Base-by-base conservation (phyloP, 2,329 filamentous ascomycete genomes). In the Coniochaeta prunicola region DNA sequence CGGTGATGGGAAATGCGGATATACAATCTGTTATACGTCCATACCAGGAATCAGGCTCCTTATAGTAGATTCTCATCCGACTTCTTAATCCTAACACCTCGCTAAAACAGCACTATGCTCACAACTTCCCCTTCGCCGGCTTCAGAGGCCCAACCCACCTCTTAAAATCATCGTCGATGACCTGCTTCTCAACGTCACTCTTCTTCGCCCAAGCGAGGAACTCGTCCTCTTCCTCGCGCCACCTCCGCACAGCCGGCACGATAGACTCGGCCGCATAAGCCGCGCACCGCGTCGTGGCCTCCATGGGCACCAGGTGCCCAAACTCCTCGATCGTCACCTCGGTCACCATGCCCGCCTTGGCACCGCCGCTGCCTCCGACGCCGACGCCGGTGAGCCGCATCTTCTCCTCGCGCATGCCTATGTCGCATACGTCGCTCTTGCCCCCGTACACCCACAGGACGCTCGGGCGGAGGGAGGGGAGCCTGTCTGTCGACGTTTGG, bases 251-350 rank as follows among this genome's bases (percentile, higher is more conserved):
- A 68, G 88, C 84, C n/a, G 68, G 66, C 0, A 71, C 77, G 58
- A 90, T 71, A 78, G 85, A 90, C 28, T 70, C 68, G 0, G 80
- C 81, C 0, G 82, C 80, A 19, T 81, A 71, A 59, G 81, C 76
- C 1, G 91, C 92, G 62, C 87, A 89, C 66, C 83, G 77, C 2
- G 67, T 75, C 0, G 90, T 89, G 40, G 83, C 81, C 72, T 96
- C 92, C 83, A 96, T 90, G 0, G 92, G 88, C 30, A 97, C 83
- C 45, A 97, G 72, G 71, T 97, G 93, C 0, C 92, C 91, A 6
- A 80, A 78, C 0, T 80, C 81, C 30, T 87, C 74, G 8, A 94
- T 73, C 17, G 84, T 76, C 5, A 90, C 80, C 63, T 86, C 80
- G 59, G 77, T 79, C 2, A 96, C 92, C 53, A 85, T 78, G 0